phyloP scores from a whole-genome alignment of 768 basidiomycete species.

The Russula emetica region DNA sequence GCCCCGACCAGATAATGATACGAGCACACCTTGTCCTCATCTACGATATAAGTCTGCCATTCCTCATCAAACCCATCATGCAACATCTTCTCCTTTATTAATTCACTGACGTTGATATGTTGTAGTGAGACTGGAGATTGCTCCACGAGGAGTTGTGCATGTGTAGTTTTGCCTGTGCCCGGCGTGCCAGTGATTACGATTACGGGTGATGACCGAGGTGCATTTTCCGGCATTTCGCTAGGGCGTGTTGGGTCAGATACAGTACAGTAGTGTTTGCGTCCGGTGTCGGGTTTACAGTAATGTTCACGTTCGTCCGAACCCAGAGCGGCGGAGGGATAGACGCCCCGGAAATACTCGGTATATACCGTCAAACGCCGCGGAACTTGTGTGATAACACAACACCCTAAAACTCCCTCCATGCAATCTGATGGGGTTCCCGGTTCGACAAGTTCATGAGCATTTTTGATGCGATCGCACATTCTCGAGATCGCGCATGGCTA shows the following conservation, averaged over 20 bases:
- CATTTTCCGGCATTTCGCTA: conserved; percentile 14
- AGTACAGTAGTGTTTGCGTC: neutral
- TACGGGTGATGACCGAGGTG: conserved; percentile 45
- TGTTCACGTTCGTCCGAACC: too few species aligned
- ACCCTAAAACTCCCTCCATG: too few species aligned
- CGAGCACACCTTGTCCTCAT: conserved; percentile 82
- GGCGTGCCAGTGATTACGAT: conserved; percentile 89
- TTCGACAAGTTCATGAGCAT: too few species aligned
- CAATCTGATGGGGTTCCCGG: too few species aligned
- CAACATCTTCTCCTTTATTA: conserved; percentile 77
- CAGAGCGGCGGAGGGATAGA: too few species aligned
- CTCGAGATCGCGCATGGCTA: too few species aligned
- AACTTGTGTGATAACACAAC: too few species aligned
- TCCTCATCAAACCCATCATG: conserved; percentile 88
- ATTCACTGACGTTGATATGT: conserved; percentile 88
- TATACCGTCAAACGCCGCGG: too few species aligned
- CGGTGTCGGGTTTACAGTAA: too few species aligned
- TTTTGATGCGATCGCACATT: too few species aligned
- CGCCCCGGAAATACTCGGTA: too few species aligned
- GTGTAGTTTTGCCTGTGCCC: conserved; percentile 95
- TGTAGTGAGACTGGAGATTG: conserved; percentile 64
- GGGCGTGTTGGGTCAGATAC: too few species aligned
- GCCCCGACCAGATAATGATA: neutral
- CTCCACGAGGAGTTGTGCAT: conserved; percentile 75
- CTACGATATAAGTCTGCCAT: conserved; percentile 91